Base-by-base conservation (phyloP, 495 filamentous ascomycete genomes). In the Hyphodiscus hymeniophilus region DNA sequence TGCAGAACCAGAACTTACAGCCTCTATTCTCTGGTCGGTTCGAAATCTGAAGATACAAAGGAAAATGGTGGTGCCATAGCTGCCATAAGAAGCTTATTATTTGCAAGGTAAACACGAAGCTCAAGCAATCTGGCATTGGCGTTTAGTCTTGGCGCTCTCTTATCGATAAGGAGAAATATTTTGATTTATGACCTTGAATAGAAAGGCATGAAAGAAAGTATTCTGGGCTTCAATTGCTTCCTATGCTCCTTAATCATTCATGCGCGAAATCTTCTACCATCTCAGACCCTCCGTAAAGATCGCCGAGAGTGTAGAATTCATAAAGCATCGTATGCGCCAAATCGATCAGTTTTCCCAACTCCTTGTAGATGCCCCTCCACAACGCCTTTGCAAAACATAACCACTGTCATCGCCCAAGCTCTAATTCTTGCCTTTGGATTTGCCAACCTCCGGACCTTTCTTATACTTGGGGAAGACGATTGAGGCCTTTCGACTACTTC, bases 391-490 rank as follows among this genome's bases (percentile, higher is more conserved):
- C 39, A 52, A 31, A 23, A 11, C 21, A 28, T 15, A 28, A 17
- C 22, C 28, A 6, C 12, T 16, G 26, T 43, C 23, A 2, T 10
- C 23, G 15, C 22, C 5, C 8, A 24, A 18, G 8, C 18, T 15
- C 50, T 52, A 45, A 15, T 54, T 60, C 51, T 56, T 57, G 7
- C 12, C 43, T 58, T 60, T 68, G 42, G 60, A 56, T 35, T 38
- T 50, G 53, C 60, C 43, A 34, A 41, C 35, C 38, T 32, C 70
- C 47, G 71, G 69, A 28, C 70, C 64, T 34, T 68, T 68, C 53
- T 67, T 76, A 51, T 64, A 62, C 32, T 47, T 62, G 6, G 57
- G 68, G 48, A 77, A 77, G 21, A 76, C 71, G 35, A 77, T 60
- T 8, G 54, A 47, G 12, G 56, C 57, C 45, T 54, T 60, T 18